A percentile compares a stretch with the other conserved stretches of the same genome.
These are phyloP conservation scores for Sporormia fimetaria DNA, from an alignment of 495 filamentous ascomycete species.

Conservation along the genomic window DNA sequence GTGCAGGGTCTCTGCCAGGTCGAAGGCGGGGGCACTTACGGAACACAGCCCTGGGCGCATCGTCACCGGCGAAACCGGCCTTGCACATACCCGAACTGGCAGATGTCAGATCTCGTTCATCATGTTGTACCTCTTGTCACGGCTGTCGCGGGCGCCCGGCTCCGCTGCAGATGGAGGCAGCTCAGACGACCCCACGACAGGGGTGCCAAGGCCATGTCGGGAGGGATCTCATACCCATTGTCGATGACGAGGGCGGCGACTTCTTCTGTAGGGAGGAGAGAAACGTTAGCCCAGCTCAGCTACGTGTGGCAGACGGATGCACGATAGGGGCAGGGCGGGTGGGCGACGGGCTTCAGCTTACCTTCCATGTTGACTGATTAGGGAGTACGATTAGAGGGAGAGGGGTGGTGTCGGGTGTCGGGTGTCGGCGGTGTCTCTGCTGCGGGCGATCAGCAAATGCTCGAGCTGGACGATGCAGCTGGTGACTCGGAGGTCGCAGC, in stretches of 20 bases:
- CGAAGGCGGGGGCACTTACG: constrained; percentile 58
- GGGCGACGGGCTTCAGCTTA: constrained; percentile 40
- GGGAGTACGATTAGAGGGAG: constrained; percentile 29
- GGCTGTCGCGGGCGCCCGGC: constrained; percentile 11
- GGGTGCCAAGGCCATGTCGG: constrained; percentile 7
- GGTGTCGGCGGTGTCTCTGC: no score
- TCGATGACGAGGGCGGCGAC: constrained; percentile 99
- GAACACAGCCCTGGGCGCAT: constrained; percentile 99
- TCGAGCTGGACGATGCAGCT: constrained; percentile 9
- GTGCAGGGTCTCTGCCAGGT: background rate
- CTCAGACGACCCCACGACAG: constrained; percentile 24
- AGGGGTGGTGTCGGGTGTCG: constrained; percentile 19
- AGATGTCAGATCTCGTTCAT: constrained; percentile 22
- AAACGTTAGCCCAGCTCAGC: constrained; percentile 28
- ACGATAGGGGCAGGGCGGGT: constrained; percentile 2
- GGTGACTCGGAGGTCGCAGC: background rate
- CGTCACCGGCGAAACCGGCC: constrained; percentile 99
- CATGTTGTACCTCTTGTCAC: constrained; percentile 1
- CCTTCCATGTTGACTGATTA: constrained; percentile 63
- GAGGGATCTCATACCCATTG: constrained; percentile 81
- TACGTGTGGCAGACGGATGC: constrained; percentile 4
- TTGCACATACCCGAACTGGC: constrained; percentile 99
- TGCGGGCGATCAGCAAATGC: constrained; percentile 18
- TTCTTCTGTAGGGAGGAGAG: constrained; percentile 63
- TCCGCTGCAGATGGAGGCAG: constrained; percentile 19